Conservation (phyloP, 2,329 filamentous ascomycete species). For the Beauveria varroae region DNA sequence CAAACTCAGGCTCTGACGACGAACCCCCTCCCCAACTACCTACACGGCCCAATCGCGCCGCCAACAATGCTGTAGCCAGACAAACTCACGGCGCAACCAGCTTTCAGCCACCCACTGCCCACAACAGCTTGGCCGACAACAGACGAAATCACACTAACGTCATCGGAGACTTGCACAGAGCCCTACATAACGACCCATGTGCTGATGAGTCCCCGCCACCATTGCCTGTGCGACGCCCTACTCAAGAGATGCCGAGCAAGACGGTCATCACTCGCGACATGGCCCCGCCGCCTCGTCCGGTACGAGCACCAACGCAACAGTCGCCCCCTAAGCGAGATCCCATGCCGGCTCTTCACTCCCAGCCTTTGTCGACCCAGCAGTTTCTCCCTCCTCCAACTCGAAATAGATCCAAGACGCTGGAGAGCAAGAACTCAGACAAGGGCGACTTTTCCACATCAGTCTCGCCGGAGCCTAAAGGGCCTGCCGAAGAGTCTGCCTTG, state of each 20-base stretch:
- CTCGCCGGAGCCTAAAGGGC: slow-evolving; percentile 31
- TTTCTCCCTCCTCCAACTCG: slow-evolving; percentile 24
- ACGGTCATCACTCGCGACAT: neutral
- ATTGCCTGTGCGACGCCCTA: slow-evolving; percentile 42
- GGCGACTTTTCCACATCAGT: slow-evolving; percentile 13
- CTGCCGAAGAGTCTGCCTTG: slow-evolving; percentile 55
- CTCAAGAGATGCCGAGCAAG: slow-evolving; percentile 15
- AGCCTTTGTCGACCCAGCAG: slow-evolving; percentile 18
- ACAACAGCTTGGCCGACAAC: slow-evolving; percentile 37
- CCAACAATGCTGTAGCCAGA: slow-evolving; percentile 16
- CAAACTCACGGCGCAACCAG: slow-evolving; percentile 17
- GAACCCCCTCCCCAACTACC: slow-evolving; percentile 43
- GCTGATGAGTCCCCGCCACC: slow-evolving; percentile 38
- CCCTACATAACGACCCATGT: slow-evolving; percentile 30
- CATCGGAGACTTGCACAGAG: slow-evolving; percentile 30
- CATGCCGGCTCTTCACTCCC: slow-evolving; percentile 1
- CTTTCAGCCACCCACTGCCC: slow-evolving; percentile 47
- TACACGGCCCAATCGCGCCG: slow-evolving; percentile 40
- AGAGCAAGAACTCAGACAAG: slow-evolving; percentile 28
- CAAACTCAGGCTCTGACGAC: slow-evolving; percentile 55
- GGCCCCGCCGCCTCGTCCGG: slow-evolving; percentile 29
- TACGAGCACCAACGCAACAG: slow-evolving; percentile 22
- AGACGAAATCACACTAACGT: slow-evolving; percentile 39
- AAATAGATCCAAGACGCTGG: slow-evolving; percentile 28
- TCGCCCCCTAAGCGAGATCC: neutral